Conservation (phyloP, 768 basidiomycete genomes). For the Trichaptum fuscoviolaceum region DNA sequence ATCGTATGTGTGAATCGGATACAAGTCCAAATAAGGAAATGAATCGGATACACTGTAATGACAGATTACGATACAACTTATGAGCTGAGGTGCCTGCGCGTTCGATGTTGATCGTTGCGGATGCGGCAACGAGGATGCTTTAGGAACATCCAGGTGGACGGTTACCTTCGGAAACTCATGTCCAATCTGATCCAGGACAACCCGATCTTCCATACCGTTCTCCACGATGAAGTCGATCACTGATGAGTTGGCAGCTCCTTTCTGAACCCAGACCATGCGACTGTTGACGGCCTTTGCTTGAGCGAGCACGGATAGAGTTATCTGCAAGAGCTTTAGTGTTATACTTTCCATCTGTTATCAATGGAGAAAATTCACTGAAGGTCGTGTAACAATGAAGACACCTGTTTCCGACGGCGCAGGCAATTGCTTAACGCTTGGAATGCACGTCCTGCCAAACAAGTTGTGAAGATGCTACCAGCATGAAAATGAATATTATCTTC, state of each 20-base stretch:
- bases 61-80: no score
- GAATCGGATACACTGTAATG: no score
- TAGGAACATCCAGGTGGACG: not conserved
- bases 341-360: not conserved
- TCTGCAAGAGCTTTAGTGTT: not conserved
- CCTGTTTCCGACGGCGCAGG: not conserved
- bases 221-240: not conserved
- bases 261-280: not conserved
- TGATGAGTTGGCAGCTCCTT: not conserved
- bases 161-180: not conserved
- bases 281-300: not conserved
- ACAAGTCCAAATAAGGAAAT: no score
- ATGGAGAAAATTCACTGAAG: not conserved
- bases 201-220: not conserved
- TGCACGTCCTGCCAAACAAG: not conserved
- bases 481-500: not conserved
- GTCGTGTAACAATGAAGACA: not conserved
- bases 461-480: not conserved
- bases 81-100: no score
- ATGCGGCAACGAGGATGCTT: not conserved
- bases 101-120: not conserved
- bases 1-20: no score
- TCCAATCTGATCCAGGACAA: not conserved
- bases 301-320: not conserved
- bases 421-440: not conserved